Percentiles rank a stretch among this genome's conserved stretches.
Conservation (phyloP, 2,329 filamentous ascomycete species). For the Teratosphaeria viscida region DNA sequence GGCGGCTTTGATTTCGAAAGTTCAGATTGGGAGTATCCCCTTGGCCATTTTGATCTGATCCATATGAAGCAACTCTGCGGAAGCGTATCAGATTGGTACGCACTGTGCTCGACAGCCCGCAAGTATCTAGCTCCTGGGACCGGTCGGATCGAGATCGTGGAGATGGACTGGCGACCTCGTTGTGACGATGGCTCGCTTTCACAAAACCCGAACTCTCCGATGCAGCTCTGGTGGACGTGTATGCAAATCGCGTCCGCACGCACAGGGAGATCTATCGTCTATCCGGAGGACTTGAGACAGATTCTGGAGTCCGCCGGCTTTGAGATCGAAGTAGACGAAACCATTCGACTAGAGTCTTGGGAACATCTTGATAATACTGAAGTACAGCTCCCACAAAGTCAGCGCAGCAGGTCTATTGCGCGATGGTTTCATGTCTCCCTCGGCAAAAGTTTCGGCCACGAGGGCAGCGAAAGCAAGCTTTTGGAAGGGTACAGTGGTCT, state of each 20-base stretch:
- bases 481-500: conserved; percentile 17
- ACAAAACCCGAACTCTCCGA: neutral
- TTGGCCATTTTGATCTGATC: conserved; percentile 69
- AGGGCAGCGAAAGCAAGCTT: neutral
- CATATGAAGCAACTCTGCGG: conserved; percentile 72
- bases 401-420: neutral
- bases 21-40: conserved; percentile 56
- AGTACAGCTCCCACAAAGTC: neutral
- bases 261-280: neutral
- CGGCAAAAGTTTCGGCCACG: neutral
- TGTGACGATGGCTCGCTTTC: conserved; percentile 1
- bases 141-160: conserved; percentile 1
- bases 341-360: neutral
- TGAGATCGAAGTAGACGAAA: neutral
- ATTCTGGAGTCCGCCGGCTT: neutral
- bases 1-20: conserved; percentile 48
- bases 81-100: conserved; percentile 64
- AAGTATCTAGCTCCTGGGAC: conserved; percentile 1
- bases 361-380: neutral
- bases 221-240: conserved; percentile 1
- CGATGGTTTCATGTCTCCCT: neutral
- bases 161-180: conserved; percentile 3
- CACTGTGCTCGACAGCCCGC: conserved; percentile 61
- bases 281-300: neutral
- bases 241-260: neutral